phyloP scores from a whole-genome alignment of 2,329 filamentous ascomycete species.

The Ophiostoma fasciatum region DNA sequence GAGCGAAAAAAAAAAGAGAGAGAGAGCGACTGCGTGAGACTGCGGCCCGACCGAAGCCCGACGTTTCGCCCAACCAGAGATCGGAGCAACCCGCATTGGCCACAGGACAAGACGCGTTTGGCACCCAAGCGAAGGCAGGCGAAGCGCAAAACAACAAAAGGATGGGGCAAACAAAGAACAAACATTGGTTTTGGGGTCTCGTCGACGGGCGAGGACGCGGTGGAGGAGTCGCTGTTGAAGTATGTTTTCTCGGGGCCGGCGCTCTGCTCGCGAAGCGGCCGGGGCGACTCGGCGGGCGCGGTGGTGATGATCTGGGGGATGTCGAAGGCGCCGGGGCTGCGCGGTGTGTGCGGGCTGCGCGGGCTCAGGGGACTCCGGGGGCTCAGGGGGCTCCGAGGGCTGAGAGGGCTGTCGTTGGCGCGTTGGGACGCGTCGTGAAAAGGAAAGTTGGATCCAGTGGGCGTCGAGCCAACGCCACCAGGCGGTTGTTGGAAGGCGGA shows the following conservation, averaged over 20 bases:
- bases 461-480: too few species aligned
- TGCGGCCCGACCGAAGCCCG: neutral
- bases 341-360: constrained; percentile 4
- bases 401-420: too few species aligned
- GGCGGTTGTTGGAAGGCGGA: too few species aligned
- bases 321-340: constrained; percentile 15
- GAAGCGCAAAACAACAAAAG: too few species aligned
- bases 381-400: too few species aligned
- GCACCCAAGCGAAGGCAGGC: neutral
- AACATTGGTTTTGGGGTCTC: constrained; percentile 17
- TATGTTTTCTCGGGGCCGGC: constrained; percentile 18
- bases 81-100: neutral
- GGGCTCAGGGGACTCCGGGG: constrained; percentile 1
- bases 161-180: constrained; percentile 9
- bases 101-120: too few species aligned
- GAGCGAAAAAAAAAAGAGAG: neutral
- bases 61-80: constrained; percentile 3
- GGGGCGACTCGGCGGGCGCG: constrained; percentile 15
- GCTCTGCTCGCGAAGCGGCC: constrained; percentile 10
- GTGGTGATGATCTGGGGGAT: constrained; percentile 20
- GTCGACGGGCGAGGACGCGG: constrained; percentile 18
- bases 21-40: neutral
- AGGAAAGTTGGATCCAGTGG: too few species aligned
- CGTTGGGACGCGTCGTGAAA: too few species aligned
- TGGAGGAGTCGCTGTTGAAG: constrained; percentile 24